These are phyloP conservation scores for Leishmania tarentolae DNA, from an alignment of 208 protist species.

Conservation along the genomic window DNA sequence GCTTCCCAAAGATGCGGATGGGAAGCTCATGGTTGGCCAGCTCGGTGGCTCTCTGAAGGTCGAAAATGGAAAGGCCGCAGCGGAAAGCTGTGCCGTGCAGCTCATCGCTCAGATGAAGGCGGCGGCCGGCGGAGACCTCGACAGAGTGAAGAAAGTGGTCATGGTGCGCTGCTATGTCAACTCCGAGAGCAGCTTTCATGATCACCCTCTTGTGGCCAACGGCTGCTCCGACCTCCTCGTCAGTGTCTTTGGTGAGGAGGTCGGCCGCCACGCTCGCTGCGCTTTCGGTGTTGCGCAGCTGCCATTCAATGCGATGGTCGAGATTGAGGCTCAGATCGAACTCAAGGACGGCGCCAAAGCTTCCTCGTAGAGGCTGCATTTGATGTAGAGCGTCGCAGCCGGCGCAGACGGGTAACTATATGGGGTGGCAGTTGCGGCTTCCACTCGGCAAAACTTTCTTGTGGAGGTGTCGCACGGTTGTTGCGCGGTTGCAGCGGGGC, in stretches of 20 bases:
- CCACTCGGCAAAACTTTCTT: neutral
- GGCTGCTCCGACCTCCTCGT: conserved; percentile 79
- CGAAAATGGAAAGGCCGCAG: conserved; percentile 66
- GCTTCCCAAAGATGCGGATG: conserved; percentile 61
- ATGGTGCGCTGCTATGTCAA: conserved; percentile 83
- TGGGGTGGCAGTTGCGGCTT: neutral
- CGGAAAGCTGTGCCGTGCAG: conserved; percentile 43
- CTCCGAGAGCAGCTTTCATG: conserved; percentile 54
- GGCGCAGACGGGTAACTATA: neutral
- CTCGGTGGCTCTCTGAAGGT: conserved; percentile 50
- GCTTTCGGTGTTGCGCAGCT: conserved; percentile 76
- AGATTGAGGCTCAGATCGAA: conserved; percentile 74
- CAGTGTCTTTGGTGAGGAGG: conserved; percentile 62
- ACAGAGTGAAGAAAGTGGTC: conserved; percentile 70
- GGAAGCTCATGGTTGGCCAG: conserved; percentile 53
- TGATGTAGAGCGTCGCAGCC: neutral
- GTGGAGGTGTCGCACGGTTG: neutral
- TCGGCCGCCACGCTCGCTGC: conserved; percentile 73
- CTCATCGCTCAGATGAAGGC: conserved; percentile 69
- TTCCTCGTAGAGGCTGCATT: neutral
- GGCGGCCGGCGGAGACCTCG: conserved; percentile 56
- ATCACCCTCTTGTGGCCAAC: conserved; percentile 74
- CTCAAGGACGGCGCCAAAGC: conserved; percentile 14
- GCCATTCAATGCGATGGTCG: conserved; percentile 67
- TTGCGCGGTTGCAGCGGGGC: neutral